These are phyloP conservation scores for Cyclotella distinguenda DNA, from an alignment of 108 stramenopile species.

Conservation along the genomic window DNA sequence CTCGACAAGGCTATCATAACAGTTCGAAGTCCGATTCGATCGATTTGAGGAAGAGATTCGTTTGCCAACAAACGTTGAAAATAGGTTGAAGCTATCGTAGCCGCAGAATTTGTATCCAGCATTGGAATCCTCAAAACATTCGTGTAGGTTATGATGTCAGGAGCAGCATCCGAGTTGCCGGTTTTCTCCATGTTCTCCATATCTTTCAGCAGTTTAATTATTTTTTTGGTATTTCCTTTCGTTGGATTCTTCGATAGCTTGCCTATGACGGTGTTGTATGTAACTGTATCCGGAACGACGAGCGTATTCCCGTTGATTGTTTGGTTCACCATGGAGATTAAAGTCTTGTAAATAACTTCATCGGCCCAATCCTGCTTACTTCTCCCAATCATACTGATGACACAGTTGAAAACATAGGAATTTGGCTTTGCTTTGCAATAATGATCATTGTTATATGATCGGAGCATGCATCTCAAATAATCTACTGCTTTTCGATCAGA, in stretches of 20 bases:
- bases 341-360: conserved; percentile 34
- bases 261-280: conserved; percentile 55
- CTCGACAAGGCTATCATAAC: conserved; percentile 28
- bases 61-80: conserved; percentile 19
- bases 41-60: conserved; percentile 12
- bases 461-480: conserved; percentile 36
- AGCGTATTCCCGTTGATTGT: conserved; percentile 21
- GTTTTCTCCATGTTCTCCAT: conserved; percentile 17
- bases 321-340: conserved; percentile 44
- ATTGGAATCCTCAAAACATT: conserved; percentile 36
- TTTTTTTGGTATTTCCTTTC: conserved; percentile 42
- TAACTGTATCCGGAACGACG: conserved; percentile 52
- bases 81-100: conserved; percentile 27
- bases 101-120: conserved; percentile 26
- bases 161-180: conserved; percentile 10
- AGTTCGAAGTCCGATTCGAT: conserved; percentile 27
- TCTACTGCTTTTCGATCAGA: conserved; percentile 38
- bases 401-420: conserved; percentile 39
- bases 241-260: conserved; percentile 24
- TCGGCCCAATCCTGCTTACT: conserved; percentile 33
- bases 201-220: conserved; percentile 26
- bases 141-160: conserved; percentile 48
- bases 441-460: conserved; percentile 33
- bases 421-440: conserved; percentile 37
- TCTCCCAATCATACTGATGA: conserved; percentile 38